phyloP scores from a whole-genome alignment of 2,329 filamentous ascomycete genomes.

The Cladosporium cucumerinum region DNA sequence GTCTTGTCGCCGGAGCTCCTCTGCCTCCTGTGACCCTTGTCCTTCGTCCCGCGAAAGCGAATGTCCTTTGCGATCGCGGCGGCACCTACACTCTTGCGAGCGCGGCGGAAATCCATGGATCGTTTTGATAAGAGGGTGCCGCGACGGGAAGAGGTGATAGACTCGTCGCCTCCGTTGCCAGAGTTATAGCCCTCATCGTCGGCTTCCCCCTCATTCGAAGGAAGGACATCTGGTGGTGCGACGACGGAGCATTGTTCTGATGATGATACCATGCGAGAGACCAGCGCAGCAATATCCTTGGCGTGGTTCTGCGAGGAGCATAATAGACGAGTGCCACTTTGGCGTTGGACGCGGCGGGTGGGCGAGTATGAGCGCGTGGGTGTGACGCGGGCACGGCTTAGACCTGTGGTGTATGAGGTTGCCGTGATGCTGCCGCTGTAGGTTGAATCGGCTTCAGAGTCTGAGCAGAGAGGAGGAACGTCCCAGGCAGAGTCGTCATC shows the following conservation, averaged over 20 bases:
- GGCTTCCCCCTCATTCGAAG: constrained; percentile 3
- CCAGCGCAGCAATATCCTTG: constrained; percentile 41
- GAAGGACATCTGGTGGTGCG: constrained; percentile 14
- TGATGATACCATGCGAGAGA: constrained; percentile 41
- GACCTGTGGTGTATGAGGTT: constrained; percentile 1
- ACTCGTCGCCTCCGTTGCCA: not conserved
- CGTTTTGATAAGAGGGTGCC: constrained; percentile 1
- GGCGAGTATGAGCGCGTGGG: constrained; percentile 32
- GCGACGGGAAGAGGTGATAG: not conserved
- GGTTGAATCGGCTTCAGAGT: constrained; percentile 17
- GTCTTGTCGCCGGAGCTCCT: constrained; percentile 7
- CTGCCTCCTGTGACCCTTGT: constrained; percentile 8
- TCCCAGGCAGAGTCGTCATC: constrained; percentile 32
- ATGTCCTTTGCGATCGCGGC: constrained; percentile 12
- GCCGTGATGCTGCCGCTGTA: constrained; percentile 14
- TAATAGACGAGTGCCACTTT: constrained; percentile 40
- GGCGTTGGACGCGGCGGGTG: constrained; percentile 39
- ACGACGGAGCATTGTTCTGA: constrained; percentile 41
- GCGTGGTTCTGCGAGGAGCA: constrained; percentile 38
- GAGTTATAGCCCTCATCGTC: constrained; percentile 15
- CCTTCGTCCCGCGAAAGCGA: not conserved
- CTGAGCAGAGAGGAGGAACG: constrained; percentile 19
- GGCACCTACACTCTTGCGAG: not conserved
- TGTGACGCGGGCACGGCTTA: constrained; percentile 18
- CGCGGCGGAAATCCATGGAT: constrained; percentile 1